Conservation (phyloP, 345 rosid species). For the Brassica cretica region DNA sequence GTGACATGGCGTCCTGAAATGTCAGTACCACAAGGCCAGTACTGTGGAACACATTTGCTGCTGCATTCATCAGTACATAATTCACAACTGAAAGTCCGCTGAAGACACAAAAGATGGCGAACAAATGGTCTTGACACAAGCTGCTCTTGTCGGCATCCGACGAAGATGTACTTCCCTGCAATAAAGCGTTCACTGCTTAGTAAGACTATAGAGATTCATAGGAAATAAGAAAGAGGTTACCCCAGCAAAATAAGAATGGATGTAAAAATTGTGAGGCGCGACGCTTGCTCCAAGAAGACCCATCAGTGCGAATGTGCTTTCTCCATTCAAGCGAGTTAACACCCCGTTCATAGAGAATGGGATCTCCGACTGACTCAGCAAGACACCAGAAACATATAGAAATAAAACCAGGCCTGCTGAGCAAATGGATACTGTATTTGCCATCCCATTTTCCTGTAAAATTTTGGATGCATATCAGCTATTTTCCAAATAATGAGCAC, state of each 20-base stretch:
- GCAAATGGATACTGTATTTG: constrained; percentile 54
- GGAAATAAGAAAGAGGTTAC: constrained; percentile 41
- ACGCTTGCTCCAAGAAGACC: constrained; percentile 98
- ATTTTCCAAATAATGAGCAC: constrained; percentile 14
- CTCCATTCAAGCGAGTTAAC: constrained; percentile 64
- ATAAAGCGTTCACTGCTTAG: constrained; percentile 28
- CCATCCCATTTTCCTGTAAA: constrained; percentile 66
- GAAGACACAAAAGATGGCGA: constrained; percentile 69
- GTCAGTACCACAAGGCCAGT: constrained; percentile 76
- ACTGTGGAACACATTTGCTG: constrained; percentile 77
- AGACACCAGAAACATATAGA: constrained; percentile 68
- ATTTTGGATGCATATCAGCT: constrained; percentile 18
- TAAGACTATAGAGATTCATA: background rate
- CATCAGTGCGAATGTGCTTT: constrained; percentile 76
- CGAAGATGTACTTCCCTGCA: constrained; percentile 59
- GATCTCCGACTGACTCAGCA: constrained; percentile 76
- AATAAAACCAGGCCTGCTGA: constrained; percentile 59
- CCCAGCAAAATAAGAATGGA: constrained; percentile 86
- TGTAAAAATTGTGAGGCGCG: constrained; percentile 94
- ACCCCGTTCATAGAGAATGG: constrained; percentile 61
- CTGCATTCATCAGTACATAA: constrained; percentile 75
- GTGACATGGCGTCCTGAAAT: constrained; percentile 85
- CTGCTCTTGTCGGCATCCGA: constrained; percentile 55
- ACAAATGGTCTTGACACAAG: constrained; percentile 68
- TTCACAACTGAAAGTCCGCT: constrained; percentile 72